Evolutionary conservation across 805 yeast species (phyloP), one percentile per base, ranked within the genome.

Genomic region (Suhomyces vadensis): DNA sequence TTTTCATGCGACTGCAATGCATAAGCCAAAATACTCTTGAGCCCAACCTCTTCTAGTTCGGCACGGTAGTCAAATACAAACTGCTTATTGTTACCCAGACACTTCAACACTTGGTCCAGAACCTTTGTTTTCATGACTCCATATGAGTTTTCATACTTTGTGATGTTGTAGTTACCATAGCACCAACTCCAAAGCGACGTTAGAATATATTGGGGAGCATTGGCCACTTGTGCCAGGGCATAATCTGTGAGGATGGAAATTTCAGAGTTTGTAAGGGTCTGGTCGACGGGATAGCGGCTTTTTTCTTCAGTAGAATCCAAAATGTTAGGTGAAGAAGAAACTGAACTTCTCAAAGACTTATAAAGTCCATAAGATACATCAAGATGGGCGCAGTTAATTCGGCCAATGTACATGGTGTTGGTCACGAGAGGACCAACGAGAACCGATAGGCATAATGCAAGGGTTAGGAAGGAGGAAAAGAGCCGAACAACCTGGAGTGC

Each of bases 311-410:
- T 14, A 16, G 22, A 13, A 14, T 16, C 43, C 9, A 13, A 21
- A 4, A 36, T 25, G 19, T 14, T 37, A 9, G 31, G 29, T 5
- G 45, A 33, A 5, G 25, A 13, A 2, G 2, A 14, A 9, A 66
- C 70, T 10, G 68, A 56, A 14, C 51, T 55, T 37, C 78, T 58
- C 42, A 77, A 58, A 4, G 75, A 65, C 19, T 69, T 57, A 51
- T 78, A 81, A 6, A 82, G 58, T 1, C 86, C 87, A 14, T 62
- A 52, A 1, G 82, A 73, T 14, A 82, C 76, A 47, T 78, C 80
- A 5, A 73, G 58, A 50, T 77, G 82, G 3, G 76, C 69, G 46
- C 81, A 78, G 52, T 75, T 73, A 29, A 82, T 61, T 31, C 71
- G 54, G 5, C 69, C 64, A 7, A 73, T 54, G 49, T 60, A 63